phyloP scores from a whole-genome alignment of 768 basidiomycete species.

The Artomyces pyxidatus region DNA sequence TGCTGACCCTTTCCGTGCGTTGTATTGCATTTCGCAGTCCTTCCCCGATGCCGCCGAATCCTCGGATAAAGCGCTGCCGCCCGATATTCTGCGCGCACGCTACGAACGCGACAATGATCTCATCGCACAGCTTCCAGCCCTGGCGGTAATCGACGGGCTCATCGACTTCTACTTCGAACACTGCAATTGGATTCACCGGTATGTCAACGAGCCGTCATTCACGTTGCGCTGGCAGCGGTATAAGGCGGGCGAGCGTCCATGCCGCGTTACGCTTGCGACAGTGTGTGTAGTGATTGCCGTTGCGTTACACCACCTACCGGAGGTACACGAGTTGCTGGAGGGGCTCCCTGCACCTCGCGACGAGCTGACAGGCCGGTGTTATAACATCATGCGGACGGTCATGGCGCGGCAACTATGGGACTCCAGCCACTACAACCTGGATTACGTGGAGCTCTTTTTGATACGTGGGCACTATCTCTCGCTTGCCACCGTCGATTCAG shows the following conservation, averaged over 20 bases:
- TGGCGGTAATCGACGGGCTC: constrained; percentile 11
- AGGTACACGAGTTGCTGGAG: constrained; percentile 10
- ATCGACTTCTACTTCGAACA: constrained; percentile 15
- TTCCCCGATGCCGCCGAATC: constrained; percentile 11
- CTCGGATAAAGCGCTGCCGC: constrained; percentile 5
- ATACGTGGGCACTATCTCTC: constrained; percentile 66
- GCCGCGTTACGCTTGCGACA: constrained; percentile 13
- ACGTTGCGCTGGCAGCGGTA: constrained; percentile 12
- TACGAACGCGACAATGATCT: constrained; percentile 15
- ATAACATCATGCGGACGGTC: constrained; percentile 58
- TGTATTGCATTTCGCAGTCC: constrained; percentile 2
- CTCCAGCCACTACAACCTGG: constrained; percentile 42
- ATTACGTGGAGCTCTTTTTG: constrained; percentile 69
- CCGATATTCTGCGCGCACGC: constrained; percentile 1
- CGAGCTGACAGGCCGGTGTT: constrained; percentile 51
- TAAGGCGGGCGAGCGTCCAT: constrained; percentile 13
- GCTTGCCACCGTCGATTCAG: constrained; percentile 65
- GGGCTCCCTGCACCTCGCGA: constrained; percentile 9
- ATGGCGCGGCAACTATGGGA: constrained; percentile 55
- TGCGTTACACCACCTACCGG: constrained; percentile 13
- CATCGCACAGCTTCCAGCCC: constrained; percentile 12
- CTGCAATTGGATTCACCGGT: constrained; percentile 13
- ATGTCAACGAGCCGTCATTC: constrained; percentile 9
- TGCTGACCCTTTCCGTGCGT: not conserved
- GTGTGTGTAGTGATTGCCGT: constrained; percentile 14